Evolutionary conservation across 2,329 filamentous ascomycete genomes (phyloP).

Genomic region (Colletotrichum tabaci): DNA sequence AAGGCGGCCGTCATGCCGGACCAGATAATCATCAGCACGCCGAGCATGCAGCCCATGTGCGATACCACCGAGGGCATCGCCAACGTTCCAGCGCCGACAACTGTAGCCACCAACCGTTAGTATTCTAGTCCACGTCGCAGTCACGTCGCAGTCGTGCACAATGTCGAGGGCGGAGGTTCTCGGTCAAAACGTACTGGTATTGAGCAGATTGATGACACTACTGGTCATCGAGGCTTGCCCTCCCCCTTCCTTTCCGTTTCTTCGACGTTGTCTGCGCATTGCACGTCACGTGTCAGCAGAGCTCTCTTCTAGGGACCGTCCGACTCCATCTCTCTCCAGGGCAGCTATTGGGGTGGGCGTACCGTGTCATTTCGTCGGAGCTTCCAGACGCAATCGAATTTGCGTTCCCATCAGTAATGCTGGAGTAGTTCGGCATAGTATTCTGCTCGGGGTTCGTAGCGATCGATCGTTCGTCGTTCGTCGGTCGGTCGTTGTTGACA

Average conservation of each 20-base stretch:
- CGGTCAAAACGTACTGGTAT: constrained; percentile 82
- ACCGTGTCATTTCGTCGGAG: constrained; percentile 43
- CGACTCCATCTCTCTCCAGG: neutral
- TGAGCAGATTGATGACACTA: constrained; percentile 94
- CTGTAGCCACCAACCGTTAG: constrained; percentile 60
- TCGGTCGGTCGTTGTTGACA: neutral
- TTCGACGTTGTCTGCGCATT: constrained; percentile 66
- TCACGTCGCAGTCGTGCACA: neutral
- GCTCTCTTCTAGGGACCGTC: neutral
- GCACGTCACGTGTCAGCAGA: constrained; percentile 27
- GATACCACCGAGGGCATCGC: constrained; percentile 97
- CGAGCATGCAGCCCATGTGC: constrained; percentile 93
- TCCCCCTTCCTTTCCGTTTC: constrained; percentile 80
- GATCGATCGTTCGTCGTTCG: constrained; percentile 21
- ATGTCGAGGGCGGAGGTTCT: neutral
- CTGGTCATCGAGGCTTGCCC: constrained; percentile 91
- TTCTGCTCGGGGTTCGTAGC: constrained; percentile 1
- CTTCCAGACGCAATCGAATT: constrained; percentile 42
- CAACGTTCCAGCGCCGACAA: constrained; percentile 93
- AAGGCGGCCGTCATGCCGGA: constrained; percentile 91
- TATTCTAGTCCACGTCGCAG: neutral
- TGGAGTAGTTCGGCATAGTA: constrained; percentile 69
- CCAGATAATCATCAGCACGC: constrained; percentile 89
- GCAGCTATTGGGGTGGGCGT: constrained; percentile 10
- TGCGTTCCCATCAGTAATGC: constrained; percentile 64